Conservation (phyloP, 1,139 yeast species). For the Candida tetrigidarum region DNA sequence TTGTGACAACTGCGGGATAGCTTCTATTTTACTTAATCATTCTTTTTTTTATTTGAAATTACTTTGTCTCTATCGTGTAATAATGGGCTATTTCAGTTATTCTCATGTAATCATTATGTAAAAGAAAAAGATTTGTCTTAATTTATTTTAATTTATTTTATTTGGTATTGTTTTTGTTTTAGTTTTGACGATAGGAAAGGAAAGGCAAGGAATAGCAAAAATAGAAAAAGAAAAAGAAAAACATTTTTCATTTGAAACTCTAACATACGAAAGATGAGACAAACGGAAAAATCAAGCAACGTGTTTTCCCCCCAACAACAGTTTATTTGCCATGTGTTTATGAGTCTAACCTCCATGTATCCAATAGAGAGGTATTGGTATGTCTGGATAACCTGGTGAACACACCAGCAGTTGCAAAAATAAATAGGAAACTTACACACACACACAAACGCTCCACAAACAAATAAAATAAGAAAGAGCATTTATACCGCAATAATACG, state of each 20-base stretch:
- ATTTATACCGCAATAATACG: not conserved
- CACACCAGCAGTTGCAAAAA: not conserved
- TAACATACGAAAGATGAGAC: not conserved
- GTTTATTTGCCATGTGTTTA: not conserved
- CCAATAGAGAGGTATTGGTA: not conserved
- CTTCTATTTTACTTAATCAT: too few relatives aligned
- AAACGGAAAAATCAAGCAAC: not conserved
- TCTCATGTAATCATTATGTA: not conserved
- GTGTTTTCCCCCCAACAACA: too few relatives aligned
- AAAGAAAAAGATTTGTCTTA: not conserved
- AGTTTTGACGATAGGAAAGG: slow-evolving; percentile 1
- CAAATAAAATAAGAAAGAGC: not conserved
- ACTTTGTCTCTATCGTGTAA: not conserved
- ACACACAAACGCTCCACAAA: too few relatives aligned
- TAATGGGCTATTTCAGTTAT: not conserved
- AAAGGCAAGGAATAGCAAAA: too few relatives aligned
- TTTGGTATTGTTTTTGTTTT: too few relatives aligned
- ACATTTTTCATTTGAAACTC: slow-evolving; percentile 4
- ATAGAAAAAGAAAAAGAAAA: not conserved
- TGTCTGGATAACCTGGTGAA: not conserved
- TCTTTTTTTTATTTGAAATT: not conserved
- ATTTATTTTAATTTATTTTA: too few relatives aligned
- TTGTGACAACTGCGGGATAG: too few relatives aligned
- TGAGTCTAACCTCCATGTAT: not conserved
- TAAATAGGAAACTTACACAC: not conserved